Evolutionary conservation across 2,329 filamentous ascomycete species (phyloP), one percentile per base, ranked within the genome.

Genomic region (Diaporthe aspalathi): DNA sequence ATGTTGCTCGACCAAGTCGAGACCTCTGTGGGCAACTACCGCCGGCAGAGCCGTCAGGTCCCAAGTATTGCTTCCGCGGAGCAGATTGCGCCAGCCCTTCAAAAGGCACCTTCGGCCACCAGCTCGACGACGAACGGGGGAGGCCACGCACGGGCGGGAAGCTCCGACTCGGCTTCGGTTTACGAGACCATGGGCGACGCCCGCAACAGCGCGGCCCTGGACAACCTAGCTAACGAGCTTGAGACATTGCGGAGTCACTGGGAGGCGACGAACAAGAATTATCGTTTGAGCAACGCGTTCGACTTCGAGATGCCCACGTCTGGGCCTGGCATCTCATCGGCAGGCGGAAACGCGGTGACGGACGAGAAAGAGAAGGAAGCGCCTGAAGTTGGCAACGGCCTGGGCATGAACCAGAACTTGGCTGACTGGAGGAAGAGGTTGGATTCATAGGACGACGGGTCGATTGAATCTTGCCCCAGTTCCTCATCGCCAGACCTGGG

Each of bases 191-290:
- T 87, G 4, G 86, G 88, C 75, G 84, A 88, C 69, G 84, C 82
- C 66, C 84, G 89, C 74, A 88, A 90, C 79, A 89, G 88, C 77
- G 85, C 83, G 75, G 95, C 95, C 3, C 88, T 99, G 24, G 96
- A 99, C 81, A 96, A 92, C 74, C 89, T 99, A 29, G 95, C 96
- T 14, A 94, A 90, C 74, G 96, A 99, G 83, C 90, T 99, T 9
- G 96, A 99, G 80, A 93, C 93, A 16, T 86, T 99, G 60, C 90
- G 95, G 67, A 93, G 87, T 67, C 95, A 98, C 77, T 99, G 96
- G 96, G 94, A 98, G 83, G 94, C 92, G 49, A 97, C 94, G 16
- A 98, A 95, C 83, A 96, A 97, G 82, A 97, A 94, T 77, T 98
- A 98, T 81, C 92, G 96, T 29, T 84, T 98, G 54, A 97, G 94